Evolutionary conservation across 768 basidiomycete genomes (phyloP).

Genomic region (Daedaleopsis sinensis): DNA sequence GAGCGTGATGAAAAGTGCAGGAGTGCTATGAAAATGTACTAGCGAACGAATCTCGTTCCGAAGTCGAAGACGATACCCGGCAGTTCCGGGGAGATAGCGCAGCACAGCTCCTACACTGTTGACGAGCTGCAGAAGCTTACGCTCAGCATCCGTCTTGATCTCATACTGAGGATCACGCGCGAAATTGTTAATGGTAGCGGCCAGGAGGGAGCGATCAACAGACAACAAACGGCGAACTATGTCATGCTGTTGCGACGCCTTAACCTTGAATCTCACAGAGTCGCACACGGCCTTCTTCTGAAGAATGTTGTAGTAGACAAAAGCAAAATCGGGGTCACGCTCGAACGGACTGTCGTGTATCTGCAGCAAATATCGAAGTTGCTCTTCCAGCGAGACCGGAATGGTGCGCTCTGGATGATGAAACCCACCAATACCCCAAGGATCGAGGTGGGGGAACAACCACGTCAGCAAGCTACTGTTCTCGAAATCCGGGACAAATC

Average conservation of each 20-base stretch:
- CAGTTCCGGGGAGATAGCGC: not conserved
- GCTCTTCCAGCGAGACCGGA: not conserved
- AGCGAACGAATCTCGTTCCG: not conserved
- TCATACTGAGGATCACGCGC: not conserved
- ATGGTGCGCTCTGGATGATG: not conserved
- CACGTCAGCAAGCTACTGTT: conserved; percentile 5
- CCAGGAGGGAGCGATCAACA: not conserved
- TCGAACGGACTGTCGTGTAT: conserved; percentile 3
- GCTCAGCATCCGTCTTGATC: not conserved
- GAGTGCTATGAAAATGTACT: not conserved
- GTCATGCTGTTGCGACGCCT: not conserved
- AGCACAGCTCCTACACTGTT: not conserved
- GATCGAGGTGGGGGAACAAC: conserved; percentile 20
- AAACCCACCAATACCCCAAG: conserved; percentile 19
- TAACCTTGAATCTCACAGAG: not conserved
- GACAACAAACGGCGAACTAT: not conserved
- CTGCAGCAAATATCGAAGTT: not conserved
- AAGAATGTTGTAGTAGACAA: conserved; percentile 22
- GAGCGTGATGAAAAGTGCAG: not conserved
- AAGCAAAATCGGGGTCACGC: conserved; percentile 19
- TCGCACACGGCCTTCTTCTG: conserved; percentile 18
- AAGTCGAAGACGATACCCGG: not conserved
- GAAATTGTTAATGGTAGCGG: not conserved
- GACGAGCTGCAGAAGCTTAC: not conserved
- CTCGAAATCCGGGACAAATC: conserved; percentile 11